These are phyloP conservation scores for Apium graveolens DNA, from an alignment of 129 eudicot species.

Conservation along the genomic window DNA sequence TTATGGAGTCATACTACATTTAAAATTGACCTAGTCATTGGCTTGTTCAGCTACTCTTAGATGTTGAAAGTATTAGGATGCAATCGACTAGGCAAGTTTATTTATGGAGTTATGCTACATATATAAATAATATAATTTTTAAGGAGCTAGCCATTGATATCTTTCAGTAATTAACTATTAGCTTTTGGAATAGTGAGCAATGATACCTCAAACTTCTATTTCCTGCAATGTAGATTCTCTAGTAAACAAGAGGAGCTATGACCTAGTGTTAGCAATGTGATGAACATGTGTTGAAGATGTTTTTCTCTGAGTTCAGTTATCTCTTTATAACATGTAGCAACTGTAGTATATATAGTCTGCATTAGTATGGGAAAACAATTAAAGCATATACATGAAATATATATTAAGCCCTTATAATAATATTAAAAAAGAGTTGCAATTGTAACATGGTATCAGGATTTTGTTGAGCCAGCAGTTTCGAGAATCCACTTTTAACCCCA, in stretches of 20 bases:
- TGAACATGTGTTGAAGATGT: neutral
- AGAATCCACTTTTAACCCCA: neutral
- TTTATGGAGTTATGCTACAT: no score
- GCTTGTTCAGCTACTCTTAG: slow-evolving; percentile 10
- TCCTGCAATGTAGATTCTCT: neutral
- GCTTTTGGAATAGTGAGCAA: neutral
- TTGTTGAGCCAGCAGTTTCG: neutral
- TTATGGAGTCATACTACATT: slow-evolving; percentile 6
- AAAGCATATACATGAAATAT: neutral
- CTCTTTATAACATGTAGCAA: neutral
- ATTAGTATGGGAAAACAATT: neutral
- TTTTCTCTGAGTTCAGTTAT: neutral
- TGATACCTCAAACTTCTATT: neutral
- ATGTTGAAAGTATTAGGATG: no score
- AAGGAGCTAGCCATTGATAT: neutral
- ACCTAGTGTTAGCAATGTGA: neutral
- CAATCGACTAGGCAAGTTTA: no score
- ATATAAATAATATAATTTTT: no score
- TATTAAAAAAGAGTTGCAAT: neutral
- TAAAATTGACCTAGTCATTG: no score
- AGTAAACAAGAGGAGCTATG: neutral
- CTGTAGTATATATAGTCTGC: neutral
- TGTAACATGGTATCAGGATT: neutral
- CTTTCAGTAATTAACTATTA: neutral
- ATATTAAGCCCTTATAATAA: neutral